Evolutionary conservation across 495 filamentous ascomycete genomes (phyloP), one percentile per base, ranked within the genome.

Genomic region (Penicillium fimorum): DNA sequence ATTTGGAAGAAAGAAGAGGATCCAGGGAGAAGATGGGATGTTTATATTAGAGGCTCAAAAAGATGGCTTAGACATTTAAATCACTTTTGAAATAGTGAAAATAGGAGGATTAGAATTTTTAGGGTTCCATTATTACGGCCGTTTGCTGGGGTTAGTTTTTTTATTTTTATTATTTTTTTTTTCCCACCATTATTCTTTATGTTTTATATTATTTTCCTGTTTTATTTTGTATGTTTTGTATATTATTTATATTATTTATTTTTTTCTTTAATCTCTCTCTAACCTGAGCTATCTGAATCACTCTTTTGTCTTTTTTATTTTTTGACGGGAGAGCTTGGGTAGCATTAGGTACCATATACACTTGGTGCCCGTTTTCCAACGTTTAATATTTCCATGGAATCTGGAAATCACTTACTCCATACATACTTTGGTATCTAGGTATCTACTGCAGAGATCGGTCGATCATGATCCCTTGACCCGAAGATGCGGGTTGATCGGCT

Each of bases 41-140:
- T 62, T 65, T 65, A 65, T 65, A 67, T 60, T 25, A 65, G 53
- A 67, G 55, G 56, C 58, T 64, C 53, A 61, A 59, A 50, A 51
- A 57, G 49, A 60, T 56, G 57, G 52, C 43, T 46, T 44, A 38
- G 42, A 53, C 47, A 43, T 41, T 27, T 27, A 4, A 27, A 27
- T 25, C 53, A 22, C 22, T 22, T 22, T 44, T 20, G 38, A 50
- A 50, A 29, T 20, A 44, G 8, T 27, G 32, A 53, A 41, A 44
- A 46, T 40, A 55, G 51, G 25, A 22, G 44, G 43, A 57, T 50
- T 61, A 58, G 60, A 58, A 54, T 45, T 58, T 61, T 67, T 65
- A 64, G 62, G 61, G 59, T 67, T 62, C 59, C 59, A 67, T 67
- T 61, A 64, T 55, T 49, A 57, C 38, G 48, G 47, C 53, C 53